phyloP scores from a whole-genome alignment of 768 basidiomycete species.

The Pleurotus eryngii region DNA sequence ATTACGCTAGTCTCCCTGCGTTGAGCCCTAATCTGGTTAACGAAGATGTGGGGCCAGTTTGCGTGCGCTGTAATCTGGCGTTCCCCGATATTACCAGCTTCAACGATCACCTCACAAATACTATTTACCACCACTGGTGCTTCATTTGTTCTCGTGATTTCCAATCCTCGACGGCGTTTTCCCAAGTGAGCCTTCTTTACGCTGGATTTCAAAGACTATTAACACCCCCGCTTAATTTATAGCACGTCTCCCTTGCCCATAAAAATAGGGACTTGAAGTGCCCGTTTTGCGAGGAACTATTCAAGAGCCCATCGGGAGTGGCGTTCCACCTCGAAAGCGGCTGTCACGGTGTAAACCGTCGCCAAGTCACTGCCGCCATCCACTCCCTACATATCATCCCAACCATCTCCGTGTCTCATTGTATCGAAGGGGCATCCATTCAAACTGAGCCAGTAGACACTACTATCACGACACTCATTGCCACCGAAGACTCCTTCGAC shows the following conservation, averaged over 20 bases:
- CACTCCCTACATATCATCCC: constrained; percentile 29
- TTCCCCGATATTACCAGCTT: constrained; percentile 16
- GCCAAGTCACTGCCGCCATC: constrained; percentile 32
- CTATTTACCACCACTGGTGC: constrained; percentile 29
- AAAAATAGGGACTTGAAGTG: constrained; percentile 21
- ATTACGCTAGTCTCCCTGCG: constrained; percentile 6
- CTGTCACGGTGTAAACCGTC: constrained; percentile 31
- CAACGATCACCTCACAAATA: constrained; percentile 19
- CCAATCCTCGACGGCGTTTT: too few species aligned
- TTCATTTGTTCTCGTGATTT: constrained; percentile 18
- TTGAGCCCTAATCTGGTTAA: neutral
- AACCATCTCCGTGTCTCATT: constrained; percentile 30
- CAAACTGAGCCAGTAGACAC: neutral
- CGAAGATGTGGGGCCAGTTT: constrained; percentile 14
- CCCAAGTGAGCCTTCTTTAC: neutral
- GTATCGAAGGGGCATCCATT: constrained; percentile 16
- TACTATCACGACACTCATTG: constrained; percentile 22
- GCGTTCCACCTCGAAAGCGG: constrained; percentile 39
- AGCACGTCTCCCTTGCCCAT: constrained; percentile 29
- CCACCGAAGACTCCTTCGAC: constrained; percentile 35
- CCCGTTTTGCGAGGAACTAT: constrained; percentile 28
- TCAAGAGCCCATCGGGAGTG: constrained; percentile 33
- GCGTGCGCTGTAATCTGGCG: constrained; percentile 17
- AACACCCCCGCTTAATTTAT: neutral
- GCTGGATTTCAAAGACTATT: neutral